phyloP scores from a whole-genome alignment of 805 yeast species.

The Candida sonorensis region DNA sequence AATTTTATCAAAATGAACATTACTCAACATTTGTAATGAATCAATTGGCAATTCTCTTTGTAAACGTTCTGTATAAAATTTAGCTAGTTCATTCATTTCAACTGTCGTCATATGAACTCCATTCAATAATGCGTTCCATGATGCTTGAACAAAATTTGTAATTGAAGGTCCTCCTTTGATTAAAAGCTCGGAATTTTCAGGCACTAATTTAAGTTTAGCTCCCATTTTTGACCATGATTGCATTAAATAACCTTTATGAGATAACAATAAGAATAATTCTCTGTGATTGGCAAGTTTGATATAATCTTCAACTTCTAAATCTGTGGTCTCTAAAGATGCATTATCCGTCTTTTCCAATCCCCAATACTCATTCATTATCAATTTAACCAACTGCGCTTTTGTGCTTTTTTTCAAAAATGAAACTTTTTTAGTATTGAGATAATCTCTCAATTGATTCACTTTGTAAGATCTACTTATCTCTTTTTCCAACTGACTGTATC shows the following conservation, averaged over 20 bases:
- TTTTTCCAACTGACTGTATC: slow-evolving; percentile 14
- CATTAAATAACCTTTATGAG: slow-evolving; percentile 25
- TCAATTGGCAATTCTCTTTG: slow-evolving; percentile 19
- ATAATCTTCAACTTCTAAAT: slow-evolving; percentile 15
- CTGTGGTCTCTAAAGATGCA: slow-evolving; percentile 8
- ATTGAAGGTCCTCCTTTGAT: slow-evolving; percentile 23
- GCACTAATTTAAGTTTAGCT: slow-evolving; percentile 25
- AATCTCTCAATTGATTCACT: slow-evolving; percentile 18
- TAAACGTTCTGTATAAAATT: slow-evolving; percentile 12
- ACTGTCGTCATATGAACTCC: slow-evolving; percentile 16
- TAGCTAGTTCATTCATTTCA: slow-evolving; percentile 12
- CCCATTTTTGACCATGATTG: slow-evolving; percentile 30
- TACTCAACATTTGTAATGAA: slow-evolving; percentile 20
- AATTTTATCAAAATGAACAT: slow-evolving; percentile 27
- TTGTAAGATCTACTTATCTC: slow-evolving; percentile 16
- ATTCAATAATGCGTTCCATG: slow-evolving; percentile 27
- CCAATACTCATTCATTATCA: slow-evolving; percentile 22
- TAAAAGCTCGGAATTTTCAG: slow-evolving; percentile 19
- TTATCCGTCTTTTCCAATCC: slow-evolving; percentile 12
- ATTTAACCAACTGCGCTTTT: slow-evolving; percentile 16
- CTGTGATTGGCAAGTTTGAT: slow-evolving; percentile 23
- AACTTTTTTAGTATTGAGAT: slow-evolving; percentile 8
- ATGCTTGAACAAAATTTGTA: slow-evolving; percentile 27
- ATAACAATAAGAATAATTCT: slow-evolving; percentile 26
- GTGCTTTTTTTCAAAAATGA: slow-evolving; percentile 5